Conservation (phyloP, 1,284 basidiomycete genomes). For the Cryptococcus sp. region DNA sequence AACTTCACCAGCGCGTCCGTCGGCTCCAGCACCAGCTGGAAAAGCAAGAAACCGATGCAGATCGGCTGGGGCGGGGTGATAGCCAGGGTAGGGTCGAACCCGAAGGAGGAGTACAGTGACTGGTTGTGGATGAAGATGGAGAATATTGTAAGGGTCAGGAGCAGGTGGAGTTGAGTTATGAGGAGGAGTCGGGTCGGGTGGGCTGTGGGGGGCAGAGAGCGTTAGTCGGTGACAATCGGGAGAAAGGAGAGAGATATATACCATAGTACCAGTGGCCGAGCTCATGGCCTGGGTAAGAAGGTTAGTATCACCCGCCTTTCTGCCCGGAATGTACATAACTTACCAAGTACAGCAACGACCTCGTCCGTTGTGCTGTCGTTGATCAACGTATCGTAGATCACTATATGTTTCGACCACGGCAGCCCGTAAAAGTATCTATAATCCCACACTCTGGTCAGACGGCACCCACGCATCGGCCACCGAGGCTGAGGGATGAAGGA, state of each 20-base stretch:
- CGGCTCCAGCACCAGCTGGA: conserved; percentile 79
- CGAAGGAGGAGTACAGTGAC: conserved; percentile 78
- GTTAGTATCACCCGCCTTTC: conserved; percentile 28
- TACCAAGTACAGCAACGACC: conserved; percentile 72
- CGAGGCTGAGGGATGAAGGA: not conserved
- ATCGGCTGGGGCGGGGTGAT: conserved; percentile 64
- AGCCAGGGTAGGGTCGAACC: conserved; percentile 65
- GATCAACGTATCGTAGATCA: conserved; percentile 95
- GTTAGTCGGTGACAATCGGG: not conserved
- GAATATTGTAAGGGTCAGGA: conserved; percentile 82
- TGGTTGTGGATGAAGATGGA: conserved; percentile 82
- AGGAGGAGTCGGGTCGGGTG: conserved; percentile 86
- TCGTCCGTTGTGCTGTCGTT: conserved; percentile 82
- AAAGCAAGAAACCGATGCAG: conserved; percentile 82
- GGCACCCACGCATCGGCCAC: not conserved
- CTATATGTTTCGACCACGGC: conserved; percentile 94
- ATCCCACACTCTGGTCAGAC: not conserved
- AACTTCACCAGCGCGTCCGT: conserved; percentile 74
- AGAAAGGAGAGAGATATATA: conserved; percentile 10
- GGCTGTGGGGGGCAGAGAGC: conserved; percentile 38
- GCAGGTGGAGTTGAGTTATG: conserved; percentile 80
- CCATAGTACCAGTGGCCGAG: conserved; percentile 90
- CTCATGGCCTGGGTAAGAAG: conserved; percentile 63
- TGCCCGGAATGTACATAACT: not conserved
- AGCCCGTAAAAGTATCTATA: conserved; percentile 82